Conservation (phyloP, 2,329 filamentous ascomycete species). For the Microdochium nivale region DNA sequence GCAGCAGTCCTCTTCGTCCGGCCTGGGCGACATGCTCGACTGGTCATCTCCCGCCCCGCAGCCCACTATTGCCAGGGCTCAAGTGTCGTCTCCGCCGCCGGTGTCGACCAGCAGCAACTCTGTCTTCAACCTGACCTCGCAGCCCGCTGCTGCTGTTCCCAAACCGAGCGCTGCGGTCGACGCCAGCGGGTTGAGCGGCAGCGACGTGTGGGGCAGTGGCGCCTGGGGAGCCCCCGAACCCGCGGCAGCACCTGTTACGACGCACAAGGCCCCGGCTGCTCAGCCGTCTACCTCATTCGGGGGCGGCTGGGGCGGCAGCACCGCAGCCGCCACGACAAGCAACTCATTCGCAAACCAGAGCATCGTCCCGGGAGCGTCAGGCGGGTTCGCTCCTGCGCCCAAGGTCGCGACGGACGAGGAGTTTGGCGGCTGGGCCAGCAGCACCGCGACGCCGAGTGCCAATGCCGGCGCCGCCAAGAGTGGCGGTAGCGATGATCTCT, state of each 20-base stretch:
- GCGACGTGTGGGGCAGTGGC: slow-evolving; percentile 82
- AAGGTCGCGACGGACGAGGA: slow-evolving; percentile 85
- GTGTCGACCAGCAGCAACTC: slow-evolving; percentile 39
- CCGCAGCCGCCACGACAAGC: slow-evolving; percentile 15
- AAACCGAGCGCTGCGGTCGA: slow-evolving; percentile 26
- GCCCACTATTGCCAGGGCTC: slow-evolving; percentile 32
- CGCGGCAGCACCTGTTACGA: slow-evolving; percentile 24
- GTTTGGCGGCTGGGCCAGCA: slow-evolving; percentile 89
- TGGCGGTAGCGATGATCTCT: slow-evolving; percentile 71
- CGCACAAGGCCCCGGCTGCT: slow-evolving; percentile 16
- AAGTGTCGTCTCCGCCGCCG: slow-evolving; percentile 30
- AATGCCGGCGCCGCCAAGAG: slow-evolving; percentile 41
- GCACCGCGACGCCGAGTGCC: slow-evolving; percentile 36
- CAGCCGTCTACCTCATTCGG: slow-evolving; percentile 62
- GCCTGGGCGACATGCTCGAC: slow-evolving; percentile 76
- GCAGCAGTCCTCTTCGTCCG: slow-evolving; percentile 38
- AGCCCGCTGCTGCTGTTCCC: slow-evolving; percentile 30
- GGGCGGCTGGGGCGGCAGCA: slow-evolving; percentile 40
- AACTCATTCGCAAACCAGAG: slow-evolving; percentile 47
- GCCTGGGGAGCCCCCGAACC: slow-evolving; percentile 67
- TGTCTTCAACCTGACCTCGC: slow-evolving; percentile 72
- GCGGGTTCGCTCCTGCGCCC: slow-evolving; percentile 56
- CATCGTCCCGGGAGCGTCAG: slow-evolving; percentile 52
- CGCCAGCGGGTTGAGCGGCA: slow-evolving; percentile 31
- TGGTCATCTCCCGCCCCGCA: slow-evolving; percentile 46